Conservation (phyloP, 1,284 basidiomycete genomes). For the Lentinula novae-zelandiae region DNA sequence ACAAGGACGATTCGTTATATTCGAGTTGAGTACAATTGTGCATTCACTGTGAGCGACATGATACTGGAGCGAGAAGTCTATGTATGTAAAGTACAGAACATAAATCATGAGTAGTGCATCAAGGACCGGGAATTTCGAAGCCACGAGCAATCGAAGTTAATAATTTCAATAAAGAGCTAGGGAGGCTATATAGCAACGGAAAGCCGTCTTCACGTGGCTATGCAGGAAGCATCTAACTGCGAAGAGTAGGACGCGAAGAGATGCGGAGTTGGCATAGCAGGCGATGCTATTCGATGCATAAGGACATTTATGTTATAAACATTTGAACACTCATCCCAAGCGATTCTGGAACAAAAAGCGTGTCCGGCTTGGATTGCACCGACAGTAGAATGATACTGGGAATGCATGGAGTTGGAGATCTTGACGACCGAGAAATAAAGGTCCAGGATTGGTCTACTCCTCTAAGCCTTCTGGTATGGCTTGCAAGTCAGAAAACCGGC, state of each 20-base stretch:
- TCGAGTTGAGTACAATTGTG: not conserved
- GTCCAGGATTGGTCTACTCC: not conserved
- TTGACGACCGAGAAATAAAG: not conserved
- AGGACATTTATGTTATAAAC: too few species aligned
- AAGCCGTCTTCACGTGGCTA: not conserved
- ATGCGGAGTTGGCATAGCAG: not conserved
- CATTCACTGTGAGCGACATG: too few species aligned
- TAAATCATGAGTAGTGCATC: not conserved
- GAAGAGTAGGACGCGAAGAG: not conserved
- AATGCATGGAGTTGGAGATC: not conserved
- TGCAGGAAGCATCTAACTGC: not conserved
- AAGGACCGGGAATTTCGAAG: not conserved
- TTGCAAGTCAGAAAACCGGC: slow-evolving; percentile 2
- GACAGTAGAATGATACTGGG: too few species aligned
- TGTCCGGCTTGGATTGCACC: too few species aligned
- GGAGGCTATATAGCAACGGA: not conserved
- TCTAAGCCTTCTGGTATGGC: slow-evolving; percentile 4
- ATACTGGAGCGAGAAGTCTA: not conserved
- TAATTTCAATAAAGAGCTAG: not conserved
- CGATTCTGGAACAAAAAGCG: too few species aligned
- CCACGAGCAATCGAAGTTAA: not conserved
- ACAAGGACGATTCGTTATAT: not conserved
- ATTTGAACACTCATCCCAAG: too few species aligned
- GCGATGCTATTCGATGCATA: not conserved
- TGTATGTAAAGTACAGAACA: not conserved